Evolutionary conservation across 106 monocot species (phyloP), one percentile per base, ranked within the genome.

Genomic region (Phalaenopsis aphrodite): DNA sequence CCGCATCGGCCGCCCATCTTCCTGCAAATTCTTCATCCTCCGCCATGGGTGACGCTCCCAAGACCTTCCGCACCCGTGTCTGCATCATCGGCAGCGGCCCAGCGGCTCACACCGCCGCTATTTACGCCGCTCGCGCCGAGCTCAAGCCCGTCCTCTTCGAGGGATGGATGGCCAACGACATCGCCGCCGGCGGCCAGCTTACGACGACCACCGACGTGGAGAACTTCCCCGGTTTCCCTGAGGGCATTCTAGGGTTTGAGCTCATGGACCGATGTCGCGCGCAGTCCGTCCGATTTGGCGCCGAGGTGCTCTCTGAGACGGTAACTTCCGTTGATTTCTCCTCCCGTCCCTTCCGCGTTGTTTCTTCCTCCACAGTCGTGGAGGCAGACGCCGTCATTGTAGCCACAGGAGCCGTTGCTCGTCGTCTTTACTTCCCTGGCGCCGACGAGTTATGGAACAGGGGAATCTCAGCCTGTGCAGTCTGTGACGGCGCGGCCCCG

Each of bases 21-120:
- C 18, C 72, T 21, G 55, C 42, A 21, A 41, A 7, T 41, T 18
- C 67, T 43, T 6, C 83, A 55, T 4, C 65, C 55, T 8, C 80
- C 16, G 18, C 80, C 73, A 84, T 84, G 83, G 61, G 43, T 11
- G 72, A 56, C 71, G 42, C 45, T 23, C 73, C 17, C 42, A 79
- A 78, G 74, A 58, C 82, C 61, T 78, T 76, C 79, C 86, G 67
- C 77, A 85, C 93, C 52, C 86, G 91, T 42, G 43, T 95, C 78
- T 95, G 95, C 90, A 93, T 97, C 87, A 97, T 97, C 85, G 96
- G 96, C 64, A 94, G 94, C 82, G 96, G 94, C 21, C 96, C 96
- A 5, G 90, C 92, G 23, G 94, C 83, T 46, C 94, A 94, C 88
- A 94, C 96, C 0, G 96, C 96, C 18, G 94, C 96, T 41, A 94